A percentile compares a stretch with the other conserved stretches of the same genome.
Evolutionary conservation across 129 eudicot genomes (phyloP).

Genomic region (Logfia minima): DNA sequence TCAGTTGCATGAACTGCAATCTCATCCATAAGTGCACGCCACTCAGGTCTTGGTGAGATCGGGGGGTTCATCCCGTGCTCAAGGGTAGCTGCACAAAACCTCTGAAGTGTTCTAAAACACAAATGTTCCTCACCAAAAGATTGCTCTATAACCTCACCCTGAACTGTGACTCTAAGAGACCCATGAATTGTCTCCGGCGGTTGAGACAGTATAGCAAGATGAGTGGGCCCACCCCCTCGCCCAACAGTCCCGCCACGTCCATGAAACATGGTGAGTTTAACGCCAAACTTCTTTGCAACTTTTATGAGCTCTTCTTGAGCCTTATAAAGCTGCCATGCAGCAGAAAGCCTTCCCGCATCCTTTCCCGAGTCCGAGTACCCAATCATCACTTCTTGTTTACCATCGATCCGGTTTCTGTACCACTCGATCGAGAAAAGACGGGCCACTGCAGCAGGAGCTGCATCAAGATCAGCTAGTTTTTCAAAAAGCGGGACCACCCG

Average conservation of each 20-base stretch:
- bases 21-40: conserved; percentile 95
- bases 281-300: conserved; percentile 76
- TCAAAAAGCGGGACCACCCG: conserved; percentile 97
- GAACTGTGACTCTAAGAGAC: conserved; percentile 93
- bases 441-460: conserved; percentile 94
- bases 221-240: conserved; percentile 98
- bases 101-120: conserved; percentile 90
- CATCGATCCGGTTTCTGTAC: conserved; percentile 81
- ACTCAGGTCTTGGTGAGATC: conserved; percentile 81
- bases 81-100: conserved; percentile 93
- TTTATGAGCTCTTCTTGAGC: conserved; percentile 96
- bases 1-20: conserved; percentile 81
- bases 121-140: conserved; percentile 95
- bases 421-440: conserved; percentile 94
- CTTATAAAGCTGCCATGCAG: conserved; percentile 95
- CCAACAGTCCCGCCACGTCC: conserved; percentile 99
- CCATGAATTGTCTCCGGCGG: conserved; percentile 96
- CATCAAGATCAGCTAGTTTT: conserved; percentile 82
- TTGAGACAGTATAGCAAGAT: conserved; percentile 94
- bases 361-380: conserved; percentile 98
- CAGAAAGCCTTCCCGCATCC: conserved; percentile 93
- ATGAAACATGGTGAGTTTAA: conserved; percentile 95
- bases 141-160: conserved; percentile 98
- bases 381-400: conserved; percentile 98
- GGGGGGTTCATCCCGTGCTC: conserved; percentile 99